Evolutionary conservation across 164 flowering plant genomes (phyloP), one percentile per base, ranked within the genome.

Genomic region (Nelumbo lutea): DNA sequence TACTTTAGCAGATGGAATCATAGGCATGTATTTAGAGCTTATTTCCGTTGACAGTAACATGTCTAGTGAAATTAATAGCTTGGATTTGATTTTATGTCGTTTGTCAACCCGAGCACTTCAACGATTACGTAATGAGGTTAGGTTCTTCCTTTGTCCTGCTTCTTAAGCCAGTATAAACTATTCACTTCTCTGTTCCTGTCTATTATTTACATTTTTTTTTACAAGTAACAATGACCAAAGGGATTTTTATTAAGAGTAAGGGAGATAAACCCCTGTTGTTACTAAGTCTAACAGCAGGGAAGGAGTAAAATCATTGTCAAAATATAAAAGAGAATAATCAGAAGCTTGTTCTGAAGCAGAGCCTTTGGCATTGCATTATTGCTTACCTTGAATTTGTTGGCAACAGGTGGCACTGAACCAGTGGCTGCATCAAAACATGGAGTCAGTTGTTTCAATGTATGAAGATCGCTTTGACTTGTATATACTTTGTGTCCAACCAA

Each of bases 111-210:
- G 97, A 78, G 85, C 83, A 57, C 91, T 95, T 66, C 99, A 95
- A 79, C 89, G 68, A 81, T 75, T 92, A 67, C 88, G 99, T 7
- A 95, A 95, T 78, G 94, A 95, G 99, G 99, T 90, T 79, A 52
- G 3, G 9, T 51, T 39, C n/a, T 42, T 41, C 58, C 51, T 42
- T 63, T 40, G 5, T 43, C 14, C 50, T 53, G 39, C 41, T 57
- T 27, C 27, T 27, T 27, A 27, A 27, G 27, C 27, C 27, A 27
- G 27, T 27, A 27, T 47, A 43, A 9, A 15, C 61, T 53, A 55
- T 46, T 51, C 11, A 41, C 68, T n/a, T 68, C 8, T 10, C 44
- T 10, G 38, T 47, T 41, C 48, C 27, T 11, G 42, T 2, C 10
- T 56, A 4, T 38, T 39, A 27, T 13, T 62, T 55, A 42, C 38